These are phyloP conservation scores for Graphilbum ipis-grandicollis DNA, from an alignment of 2,329 filamentous ascomycete genomes.

Conservation along the genomic window DNA sequence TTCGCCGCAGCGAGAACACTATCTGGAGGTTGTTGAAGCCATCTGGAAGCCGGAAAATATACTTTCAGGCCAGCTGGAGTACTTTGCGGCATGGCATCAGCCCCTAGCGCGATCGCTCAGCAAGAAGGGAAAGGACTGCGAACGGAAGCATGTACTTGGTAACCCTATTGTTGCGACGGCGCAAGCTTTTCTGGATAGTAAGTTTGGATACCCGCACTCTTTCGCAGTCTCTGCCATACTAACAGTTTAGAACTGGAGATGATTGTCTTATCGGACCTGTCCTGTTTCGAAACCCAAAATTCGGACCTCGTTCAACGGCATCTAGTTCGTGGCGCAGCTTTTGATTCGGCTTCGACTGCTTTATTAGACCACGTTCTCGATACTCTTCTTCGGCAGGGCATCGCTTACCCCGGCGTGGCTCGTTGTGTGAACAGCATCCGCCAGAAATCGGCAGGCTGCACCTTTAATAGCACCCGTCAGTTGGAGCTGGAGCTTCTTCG, in stretches of 20 bases:
- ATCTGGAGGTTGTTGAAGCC: slow-evolving; percentile 23
- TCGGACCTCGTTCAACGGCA: slow-evolving; percentile 27
- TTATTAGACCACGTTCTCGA: too few species aligned
- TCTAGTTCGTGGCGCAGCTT: slow-evolving; percentile 16
- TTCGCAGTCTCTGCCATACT: too few species aligned
- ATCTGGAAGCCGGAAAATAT: slow-evolving; percentile 30
- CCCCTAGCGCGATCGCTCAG: neutral
- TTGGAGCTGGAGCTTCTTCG: slow-evolving; percentile 34
- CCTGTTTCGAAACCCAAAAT: slow-evolving; percentile 17
- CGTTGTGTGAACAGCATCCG: slow-evolving; percentile 18
- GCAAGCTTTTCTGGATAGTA: slow-evolving; percentile 34
- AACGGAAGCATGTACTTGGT: slow-evolving; percentile 1
- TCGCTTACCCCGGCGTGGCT: neutral
- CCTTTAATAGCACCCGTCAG: slow-evolving; percentile 23
- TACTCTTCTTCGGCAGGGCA: slow-evolving; percentile 20
- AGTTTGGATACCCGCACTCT: slow-evolving; percentile 5
- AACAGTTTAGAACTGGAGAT: slow-evolving; percentile 26
- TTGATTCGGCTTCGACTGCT: too few species aligned
- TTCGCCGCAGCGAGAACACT: slow-evolving; percentile 18
- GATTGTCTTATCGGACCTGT: too few species aligned
- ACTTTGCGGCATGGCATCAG: neutral
- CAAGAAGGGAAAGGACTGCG: slow-evolving; percentile 23
- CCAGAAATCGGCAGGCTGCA: slow-evolving; percentile 18
- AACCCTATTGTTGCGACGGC: slow-evolving; percentile 25
- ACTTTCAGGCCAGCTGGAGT: slow-evolving; percentile 13